Evolutionary conservation across 140 eudicot genomes (phyloP), one percentile per base, ranked within the genome.

Genomic region (Stevia rebaudiana): DNA sequence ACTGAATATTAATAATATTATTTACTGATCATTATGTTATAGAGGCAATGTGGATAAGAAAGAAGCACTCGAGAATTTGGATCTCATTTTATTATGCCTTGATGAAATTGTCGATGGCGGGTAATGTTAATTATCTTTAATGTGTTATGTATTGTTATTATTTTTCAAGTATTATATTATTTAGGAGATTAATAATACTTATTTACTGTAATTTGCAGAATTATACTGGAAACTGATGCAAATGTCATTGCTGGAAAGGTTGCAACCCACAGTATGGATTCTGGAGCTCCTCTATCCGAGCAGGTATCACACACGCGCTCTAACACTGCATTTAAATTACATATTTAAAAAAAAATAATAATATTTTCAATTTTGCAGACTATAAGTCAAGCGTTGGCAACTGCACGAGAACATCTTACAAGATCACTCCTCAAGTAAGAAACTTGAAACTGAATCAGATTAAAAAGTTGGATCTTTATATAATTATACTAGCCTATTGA

Each of bases 81-180:
- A 87, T 65, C 82, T 84, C 69, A 82, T 90, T 60, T 82, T 84
- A 44, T 63, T 90, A 21, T 90, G 97, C 74, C 83, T 90, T 66
- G 97, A 87, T 76, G 94, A 90, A 72, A 84, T 90, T 72, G 76
- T 90, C 69, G 95, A 90, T 80, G 96, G 94, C 60, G 95, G 97
- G 97, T 90, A 82, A 18, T 3, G 4, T 15, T 17, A 3, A 33
- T 23, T 17, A 33, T 21, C 56, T 51, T 15, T 22, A 15, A 1
- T 18, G 3, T 0, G 30, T 33, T 36, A 16, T 19, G n/a, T 18
- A 11, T 8, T 33, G 3, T 15, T 35, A 3, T 57, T 22, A 23
- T 15, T 6, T 25, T 25, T 54, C 40, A 30, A 30, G 7, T 7
- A 30, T 30, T 2, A 12, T 55, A 24, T 28, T 54, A 28, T n/a